Conservation (phyloP, 805 yeast genomes). For the Lipomyces orientalis region DNA sequence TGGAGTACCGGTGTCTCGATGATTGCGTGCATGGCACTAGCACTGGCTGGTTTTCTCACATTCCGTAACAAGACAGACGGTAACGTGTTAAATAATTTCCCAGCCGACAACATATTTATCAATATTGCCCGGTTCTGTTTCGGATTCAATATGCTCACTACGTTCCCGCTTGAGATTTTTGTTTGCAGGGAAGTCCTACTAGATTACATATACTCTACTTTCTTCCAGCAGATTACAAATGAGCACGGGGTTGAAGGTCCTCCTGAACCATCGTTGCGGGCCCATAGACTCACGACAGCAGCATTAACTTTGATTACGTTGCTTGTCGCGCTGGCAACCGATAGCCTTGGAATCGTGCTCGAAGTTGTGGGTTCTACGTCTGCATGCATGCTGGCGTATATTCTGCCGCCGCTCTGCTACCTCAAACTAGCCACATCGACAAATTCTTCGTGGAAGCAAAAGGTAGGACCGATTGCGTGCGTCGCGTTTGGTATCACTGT, state of each 20-base stretch:
- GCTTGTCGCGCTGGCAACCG: conserved; percentile 79
- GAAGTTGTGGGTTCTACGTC: conserved; percentile 93
- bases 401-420: conserved; percentile 85
- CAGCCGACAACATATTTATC: conserved; percentile 70
- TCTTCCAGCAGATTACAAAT: not conserved
- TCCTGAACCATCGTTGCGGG: conserved; percentile 18
- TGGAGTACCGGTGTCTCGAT: conserved; percentile 81
- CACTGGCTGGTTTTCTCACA: conserved; percentile 73
- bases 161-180: conserved; percentile 87
- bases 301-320: conserved; percentile 69
- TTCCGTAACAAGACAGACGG: conserved; percentile 85
- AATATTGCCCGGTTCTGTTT: conserved; percentile 90
- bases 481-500: conserved; percentile 74
- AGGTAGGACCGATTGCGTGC: conserved; percentile 64
- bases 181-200: conserved; percentile 87
- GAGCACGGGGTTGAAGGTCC: conserved; percentile 2
- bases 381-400: conserved; percentile 90
- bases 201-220: conserved; percentile 54
- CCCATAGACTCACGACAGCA: conserved; percentile 69
- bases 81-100: conserved; percentile 85
- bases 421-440: conserved; percentile 60
- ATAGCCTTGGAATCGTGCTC: conserved; percentile 80
- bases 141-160: conserved; percentile 90
- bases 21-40: conserved; percentile 78
- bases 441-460: conserved; percentile 43